Evolutionary conservation across 163 green algal genomes (phyloP).

Genomic region (Chlorella variabilis): DNA sequence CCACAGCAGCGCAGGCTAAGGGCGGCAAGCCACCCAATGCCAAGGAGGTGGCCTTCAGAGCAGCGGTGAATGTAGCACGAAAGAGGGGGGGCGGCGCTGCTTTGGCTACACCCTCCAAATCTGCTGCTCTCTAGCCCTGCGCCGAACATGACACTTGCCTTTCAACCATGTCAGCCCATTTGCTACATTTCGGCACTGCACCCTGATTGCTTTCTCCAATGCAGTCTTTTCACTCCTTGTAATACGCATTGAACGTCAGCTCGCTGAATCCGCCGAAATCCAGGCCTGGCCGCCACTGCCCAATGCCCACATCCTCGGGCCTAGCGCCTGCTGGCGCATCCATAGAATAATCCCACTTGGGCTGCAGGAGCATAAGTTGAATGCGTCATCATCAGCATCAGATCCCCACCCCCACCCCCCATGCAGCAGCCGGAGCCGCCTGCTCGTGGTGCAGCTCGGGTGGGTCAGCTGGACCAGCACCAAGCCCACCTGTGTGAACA

Average conservation of each 20-base stretch:
- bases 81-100: slow-evolving; percentile 4
- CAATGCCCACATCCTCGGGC: slow-evolving; percentile 42
- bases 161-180: too few species aligned
- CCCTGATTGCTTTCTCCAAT: not conserved
- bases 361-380: too few species aligned
- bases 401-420: too few species aligned
- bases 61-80: slow-evolving; percentile 25
- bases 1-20: slow-evolving; percentile 3
- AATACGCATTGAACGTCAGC: slow-evolving; percentile 57
- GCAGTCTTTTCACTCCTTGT: not conserved
- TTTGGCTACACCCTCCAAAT: not conserved
- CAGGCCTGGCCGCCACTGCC: slow-evolving; percentile 63
- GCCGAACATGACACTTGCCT: not conserved
- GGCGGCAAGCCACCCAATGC: not conserved
- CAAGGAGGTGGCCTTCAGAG: slow-evolving; percentile 28
- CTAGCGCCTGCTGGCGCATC: slow-evolving; percentile 32
- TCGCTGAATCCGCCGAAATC: slow-evolving; percentile 78
- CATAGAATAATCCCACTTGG: slow-evolving; percentile 67
- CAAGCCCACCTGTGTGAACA: too few species aligned
- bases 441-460: too few species aligned
- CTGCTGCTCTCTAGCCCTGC: not conserved
- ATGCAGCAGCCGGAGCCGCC: too few species aligned
- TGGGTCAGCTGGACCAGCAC: too few species aligned
- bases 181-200: not conserved
- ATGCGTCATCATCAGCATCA: too few species aligned